These are phyloP conservation scores for Pleurotus ostreatus DNA, from an alignment of 768 basidiomycete genomes.

Conservation along the genomic window DNA sequence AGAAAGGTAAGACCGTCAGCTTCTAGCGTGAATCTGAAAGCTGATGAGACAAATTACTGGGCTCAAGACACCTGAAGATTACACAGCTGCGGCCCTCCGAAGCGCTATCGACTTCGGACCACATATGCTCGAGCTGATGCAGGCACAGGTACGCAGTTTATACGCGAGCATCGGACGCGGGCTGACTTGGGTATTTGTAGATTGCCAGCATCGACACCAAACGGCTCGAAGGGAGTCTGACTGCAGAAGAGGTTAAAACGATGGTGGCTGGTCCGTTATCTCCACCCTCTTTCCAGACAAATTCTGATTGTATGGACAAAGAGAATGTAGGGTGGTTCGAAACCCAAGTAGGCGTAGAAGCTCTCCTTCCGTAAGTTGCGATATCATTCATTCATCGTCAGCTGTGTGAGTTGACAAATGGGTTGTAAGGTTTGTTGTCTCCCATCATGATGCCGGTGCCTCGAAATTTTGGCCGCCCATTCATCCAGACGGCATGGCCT, in stretches of 20 bases:
- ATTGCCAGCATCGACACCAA: neutral
- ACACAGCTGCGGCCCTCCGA: neutral
- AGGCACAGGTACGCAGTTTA: neutral
- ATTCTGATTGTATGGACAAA: neutral
- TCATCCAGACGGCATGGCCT: neutral
- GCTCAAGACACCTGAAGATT: neutral
- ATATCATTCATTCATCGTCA: neutral
- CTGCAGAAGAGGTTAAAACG: neutral
- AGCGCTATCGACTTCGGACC: neutral
- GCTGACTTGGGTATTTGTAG: neutral
- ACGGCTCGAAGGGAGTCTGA: neutral
- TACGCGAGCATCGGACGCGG: neutral
- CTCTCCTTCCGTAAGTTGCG: neutral
- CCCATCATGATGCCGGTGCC: neutral
- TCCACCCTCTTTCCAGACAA: too few species aligned
- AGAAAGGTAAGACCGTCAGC: neutral
- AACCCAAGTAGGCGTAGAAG: constrained; percentile 1
- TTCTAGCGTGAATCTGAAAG: neutral
- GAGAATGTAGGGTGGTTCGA: constrained; percentile 5
- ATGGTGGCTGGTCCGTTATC: neutral
- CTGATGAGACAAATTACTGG: neutral
- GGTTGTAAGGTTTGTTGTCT: neutral
- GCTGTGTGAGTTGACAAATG: too few species aligned
- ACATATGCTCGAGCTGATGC: constrained; percentile 5
- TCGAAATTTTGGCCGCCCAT: constrained; percentile 5